Base-by-base conservation (phyloP, 306 rosid genomes). In the Cicer yamashitae region DNA sequence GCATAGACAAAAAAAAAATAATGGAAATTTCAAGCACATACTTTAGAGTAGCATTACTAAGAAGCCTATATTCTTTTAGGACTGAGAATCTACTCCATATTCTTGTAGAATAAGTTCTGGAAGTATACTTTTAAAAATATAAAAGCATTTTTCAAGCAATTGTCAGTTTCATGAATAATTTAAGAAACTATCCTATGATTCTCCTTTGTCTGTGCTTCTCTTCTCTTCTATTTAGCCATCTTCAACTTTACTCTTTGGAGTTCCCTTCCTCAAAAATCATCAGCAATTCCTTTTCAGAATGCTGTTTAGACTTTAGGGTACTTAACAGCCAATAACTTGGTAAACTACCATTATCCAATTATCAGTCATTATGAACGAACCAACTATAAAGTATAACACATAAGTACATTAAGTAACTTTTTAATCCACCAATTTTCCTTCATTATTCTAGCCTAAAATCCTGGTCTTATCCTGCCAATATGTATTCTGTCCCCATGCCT, bases 231-330 rank as follows among this genome's bases (percentile, higher is more conserved):
- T 65, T 25, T 30, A 79, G 69, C 30, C 53, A 63, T 64, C 54
- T 43, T 39, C 71, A 70, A 17, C 8, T 70, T 64, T 51, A 14
- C 25, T 10, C 51, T 8, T 30, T 15, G 37, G 9, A 73, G 46
- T 46, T 74, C 43, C 61, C 54, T 71, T 79, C 22, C 6, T 71
- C 38, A 79, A 46, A 59, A 54, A 45, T 50, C 71, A 57, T 7
- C 67, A 40, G 20, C 62, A 67, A 17, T 30, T 50, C 2, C 30
- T 5, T 18, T 60, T 67, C 1, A 47, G 65, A 73, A 73, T 10
- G 50, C 18, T 59, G 20, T 61, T 69, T 81, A 75, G 41, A 70
- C 14, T 51, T 69, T 81, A 75, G 41, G 62, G 57, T 45, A 72
- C 70, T 52, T 63, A 60, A 62, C 50, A 47, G 14, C 57, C 48